Evolutionary conservation across 2,329 filamentous ascomycete genomes (phyloP).

Genomic region (Ophiocordyceps unilateralis): DNA sequence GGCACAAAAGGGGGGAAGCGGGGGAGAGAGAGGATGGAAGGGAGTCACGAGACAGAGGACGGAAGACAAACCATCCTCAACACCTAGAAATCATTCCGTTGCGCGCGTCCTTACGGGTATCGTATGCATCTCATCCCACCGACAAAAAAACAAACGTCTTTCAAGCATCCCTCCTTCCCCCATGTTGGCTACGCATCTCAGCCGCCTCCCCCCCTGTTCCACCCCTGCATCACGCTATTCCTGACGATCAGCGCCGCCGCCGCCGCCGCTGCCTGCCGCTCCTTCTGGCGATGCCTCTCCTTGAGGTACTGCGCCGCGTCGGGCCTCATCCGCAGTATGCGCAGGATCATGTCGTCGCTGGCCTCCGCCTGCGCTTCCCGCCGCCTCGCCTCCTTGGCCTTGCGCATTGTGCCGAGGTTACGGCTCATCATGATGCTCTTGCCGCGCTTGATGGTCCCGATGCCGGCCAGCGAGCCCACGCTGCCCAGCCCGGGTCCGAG

Average conservation of each 20-base stretch:
- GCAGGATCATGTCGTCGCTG: constrained; percentile 92
- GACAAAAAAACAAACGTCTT: neutral
- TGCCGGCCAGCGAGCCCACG: constrained; percentile 37
- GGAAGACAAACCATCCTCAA: too few species aligned
- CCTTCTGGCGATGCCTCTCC: constrained; percentile 84
- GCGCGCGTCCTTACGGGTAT: neutral
- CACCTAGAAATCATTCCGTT: too few species aligned
- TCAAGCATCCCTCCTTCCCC: neutral
- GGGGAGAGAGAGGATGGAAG: too few species aligned
- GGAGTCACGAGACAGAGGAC: neutral
- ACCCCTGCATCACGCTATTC: constrained; percentile 58
- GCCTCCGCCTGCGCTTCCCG: constrained; percentile 93
- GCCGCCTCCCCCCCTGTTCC: constrained; percentile 21
- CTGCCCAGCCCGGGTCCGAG: constrained; percentile 37
- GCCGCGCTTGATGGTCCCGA: constrained; percentile 47
- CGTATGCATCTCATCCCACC: neutral
- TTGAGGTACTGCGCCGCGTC: constrained; percentile 78
- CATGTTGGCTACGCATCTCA: neutral
- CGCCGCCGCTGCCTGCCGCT: constrained; percentile 74
- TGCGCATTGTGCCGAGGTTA: constrained; percentile 90
- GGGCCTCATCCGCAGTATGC: constrained; percentile 86
- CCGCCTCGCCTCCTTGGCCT: constrained; percentile 88
- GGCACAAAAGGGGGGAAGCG: neutral
- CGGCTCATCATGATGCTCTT: constrained; percentile 86
- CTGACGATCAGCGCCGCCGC: constrained; percentile 89